phyloP scores from a whole-genome alignment of 2,329 filamentous ascomycete species.

The Didymella keratinophila region DNA sequence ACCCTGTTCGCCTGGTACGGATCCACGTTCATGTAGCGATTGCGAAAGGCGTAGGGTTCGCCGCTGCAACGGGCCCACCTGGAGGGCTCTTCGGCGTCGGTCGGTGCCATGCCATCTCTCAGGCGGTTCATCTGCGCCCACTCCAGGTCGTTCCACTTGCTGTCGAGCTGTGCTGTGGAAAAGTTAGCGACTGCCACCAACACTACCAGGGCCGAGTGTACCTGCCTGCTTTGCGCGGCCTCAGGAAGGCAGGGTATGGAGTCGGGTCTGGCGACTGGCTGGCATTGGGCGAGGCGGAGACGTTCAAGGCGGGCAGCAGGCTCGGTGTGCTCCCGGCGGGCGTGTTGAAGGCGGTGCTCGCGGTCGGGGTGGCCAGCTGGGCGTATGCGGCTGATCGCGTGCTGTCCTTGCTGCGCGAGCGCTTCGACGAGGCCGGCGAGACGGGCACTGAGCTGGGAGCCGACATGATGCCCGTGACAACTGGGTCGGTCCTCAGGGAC shows the following conservation, averaged over 20 bases:
- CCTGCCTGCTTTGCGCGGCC: slow-evolving; percentile 59
- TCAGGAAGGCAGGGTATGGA: slow-evolving; percentile 59
- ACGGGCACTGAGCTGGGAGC: slow-evolving; percentile 41
- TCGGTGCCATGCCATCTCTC: slow-evolving; percentile 50
- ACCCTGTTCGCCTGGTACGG: slow-evolving; percentile 89
- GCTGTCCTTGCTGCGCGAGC: slow-evolving; percentile 51
- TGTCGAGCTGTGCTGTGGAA: slow-evolving; percentile 55
- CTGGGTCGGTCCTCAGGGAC: slow-evolving; percentile 30
- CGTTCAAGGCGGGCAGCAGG: slow-evolving; percentile 37
- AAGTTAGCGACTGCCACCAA: slow-evolving; percentile 21
- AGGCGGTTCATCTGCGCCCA: slow-evolving; percentile 66
- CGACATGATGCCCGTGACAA: slow-evolving; percentile 30
- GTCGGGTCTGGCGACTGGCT: slow-evolving; percentile 17
- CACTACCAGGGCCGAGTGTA: slow-evolving; percentile 42
- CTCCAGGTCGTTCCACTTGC: slow-evolving; percentile 69
- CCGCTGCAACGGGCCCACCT: slow-evolving; percentile 67
- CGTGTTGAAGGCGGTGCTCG: slow-evolving; percentile 36
- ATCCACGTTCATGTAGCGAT: slow-evolving; percentile 89
- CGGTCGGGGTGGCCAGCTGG: slow-evolving; percentile 34
- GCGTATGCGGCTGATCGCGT: slow-evolving; percentile 40
- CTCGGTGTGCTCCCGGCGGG: slow-evolving; percentile 45
- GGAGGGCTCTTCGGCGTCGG: slow-evolving; percentile 55
- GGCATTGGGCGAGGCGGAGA: slow-evolving; percentile 24
- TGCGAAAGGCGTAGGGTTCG: slow-evolving; percentile 67
- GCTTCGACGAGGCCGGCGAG: slow-evolving; percentile 51